Percentiles rank a stretch among this genome's conserved stretches.
Conservation (phyloP, 2,329 filamentous ascomycete species). For the Lachnellula hyalina region DNA sequence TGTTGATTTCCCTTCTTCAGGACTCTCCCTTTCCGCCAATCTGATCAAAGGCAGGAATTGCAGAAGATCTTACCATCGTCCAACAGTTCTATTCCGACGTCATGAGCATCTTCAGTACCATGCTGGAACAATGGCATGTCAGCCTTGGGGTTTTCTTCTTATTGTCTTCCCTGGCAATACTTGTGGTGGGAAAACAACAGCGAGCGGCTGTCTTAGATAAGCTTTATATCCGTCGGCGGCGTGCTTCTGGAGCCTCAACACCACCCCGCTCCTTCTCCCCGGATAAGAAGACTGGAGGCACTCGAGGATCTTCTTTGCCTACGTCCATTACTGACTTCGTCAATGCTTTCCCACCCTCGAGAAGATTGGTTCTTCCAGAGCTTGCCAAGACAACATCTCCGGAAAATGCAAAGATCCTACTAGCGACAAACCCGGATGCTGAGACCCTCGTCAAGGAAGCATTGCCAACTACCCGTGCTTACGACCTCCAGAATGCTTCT, state of each 20-base stretch:
- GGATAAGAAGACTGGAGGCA: conserved; percentile 10
- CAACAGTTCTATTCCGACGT: not conserved
- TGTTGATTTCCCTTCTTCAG: not conserved
- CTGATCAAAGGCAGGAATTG: no score
- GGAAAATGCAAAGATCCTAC: conserved; percentile 16
- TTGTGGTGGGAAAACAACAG: conserved; percentile 21
- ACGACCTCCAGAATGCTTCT: conserved; percentile 21
- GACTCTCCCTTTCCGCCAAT: no score
- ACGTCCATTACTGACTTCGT: conserved; percentile 16
- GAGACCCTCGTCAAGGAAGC: conserved; percentile 18
- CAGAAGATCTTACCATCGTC: no score
- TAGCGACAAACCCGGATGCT: conserved; percentile 12
- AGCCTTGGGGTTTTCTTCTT: conserved; percentile 23
- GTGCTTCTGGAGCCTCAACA: conserved; percentile 28
- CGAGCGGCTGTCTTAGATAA: conserved; percentile 21
- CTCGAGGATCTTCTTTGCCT: not conserved
- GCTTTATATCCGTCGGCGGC: conserved; percentile 24
- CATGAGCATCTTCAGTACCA: conserved; percentile 16
- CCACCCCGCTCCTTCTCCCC: conserved; percentile 29
- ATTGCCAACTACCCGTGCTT: conserved; percentile 23
- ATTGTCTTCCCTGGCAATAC: conserved; percentile 14
- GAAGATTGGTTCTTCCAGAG: conserved; percentile 23
- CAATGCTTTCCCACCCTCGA: conserved; percentile 27
- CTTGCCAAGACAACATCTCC: conserved; percentile 18
- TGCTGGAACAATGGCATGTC: conserved; percentile 22